Evolutionary conservation across 2,329 filamentous ascomycete genomes (phyloP).

Genomic region (Cytospora paraplurivora): DNA sequence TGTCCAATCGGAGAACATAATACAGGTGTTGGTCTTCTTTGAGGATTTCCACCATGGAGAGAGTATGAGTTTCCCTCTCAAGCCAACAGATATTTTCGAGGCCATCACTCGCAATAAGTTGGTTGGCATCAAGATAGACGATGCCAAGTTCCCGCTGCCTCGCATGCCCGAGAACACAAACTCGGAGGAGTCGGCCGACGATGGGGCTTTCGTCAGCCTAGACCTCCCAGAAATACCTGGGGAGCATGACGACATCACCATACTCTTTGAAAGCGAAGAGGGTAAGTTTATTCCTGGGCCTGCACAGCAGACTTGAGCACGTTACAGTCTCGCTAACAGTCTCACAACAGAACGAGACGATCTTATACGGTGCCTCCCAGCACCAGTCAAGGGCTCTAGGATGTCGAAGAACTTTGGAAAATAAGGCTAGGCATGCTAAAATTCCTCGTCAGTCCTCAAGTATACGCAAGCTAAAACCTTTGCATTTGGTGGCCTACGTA

Average conservation of each 20-base stretch:
- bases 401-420: conserved; percentile 37
- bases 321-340: conserved; percentile 31
- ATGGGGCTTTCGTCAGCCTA: conserved; percentile 73
- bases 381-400: conserved; percentile 55
- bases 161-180: conserved; percentile 52
- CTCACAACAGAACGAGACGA: conserved; percentile 53
- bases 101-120: conserved; percentile 65
- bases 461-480: conserved; percentile 10
- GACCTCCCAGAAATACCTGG: conserved; percentile 87
- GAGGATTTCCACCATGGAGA: conserved; percentile 84
- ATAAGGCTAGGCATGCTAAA: conserved; percentile 27
- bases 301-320: neutral
- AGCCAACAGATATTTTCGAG: conserved; percentile 82
- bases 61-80: conserved; percentile 86
- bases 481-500: conserved; percentile 25
- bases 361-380: conserved; percentile 55
- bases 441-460: neutral
- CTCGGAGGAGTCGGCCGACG: conserved; percentile 53
- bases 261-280: conserved; percentile 78
- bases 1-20: conserved; percentile 71
- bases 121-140: conserved; percentile 75
- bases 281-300: conserved; percentile 54
- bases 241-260: conserved; percentile 88
- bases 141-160: conserved; percentile 88
- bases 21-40: conserved; percentile 84